Evolutionary conservation across 2,329 filamentous ascomycete genomes (phyloP), one percentile per base, ranked within the genome.

Genomic region (Trichoderma koningiopsis): DNA sequence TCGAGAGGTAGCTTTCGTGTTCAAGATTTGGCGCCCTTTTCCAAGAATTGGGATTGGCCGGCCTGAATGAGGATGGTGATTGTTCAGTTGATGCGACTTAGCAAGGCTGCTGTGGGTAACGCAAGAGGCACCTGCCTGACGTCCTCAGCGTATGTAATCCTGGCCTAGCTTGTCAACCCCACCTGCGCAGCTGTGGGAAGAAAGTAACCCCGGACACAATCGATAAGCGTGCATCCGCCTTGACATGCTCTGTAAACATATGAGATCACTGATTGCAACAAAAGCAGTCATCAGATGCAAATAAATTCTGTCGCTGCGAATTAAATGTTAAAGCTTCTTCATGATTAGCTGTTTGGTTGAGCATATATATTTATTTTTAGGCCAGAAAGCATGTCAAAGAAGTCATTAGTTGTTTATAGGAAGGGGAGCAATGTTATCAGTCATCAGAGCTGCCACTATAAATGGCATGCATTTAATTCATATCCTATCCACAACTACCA

Each of bases 41-140:
- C n/a, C 14, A 22, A 29, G 24, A 49, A 67, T 52, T 63, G 68
- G 13, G 37, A 49, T 29, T 40, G 35, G 37, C 37, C 22, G 55
- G 40, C 52, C 49, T 16, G 60, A 37, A 35, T 35, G 65, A 22
- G 29, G 40, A 59, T 33, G 64, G 16, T 52, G 35, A 40, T 66
- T 53, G 64, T 29, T 76, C 72, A 49, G 64, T 62, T 55, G 66
- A 55, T 37, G 27, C 16, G 68, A 66, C 64, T 68, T 70, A 66
- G 75, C 74, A 72, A 78, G 75, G 76, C 77, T 75, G 61, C 43
- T 37, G 59, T 52, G 65, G 65, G 65, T 68, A 76, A 78, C 78
- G 78, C 78, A 79, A 79, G 72, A 79, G 76, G 76, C 77, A 76
- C 77, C 78, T 80, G 78, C 78, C 78, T 79, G 74, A 65, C 71